A percentile compares a stretch with the other conserved stretches of the same genome.
These are phyloP conservation scores for Phytophthora sp. DNA, from an alignment of 352 stramenopile species.

Conservation along the genomic window DNA sequence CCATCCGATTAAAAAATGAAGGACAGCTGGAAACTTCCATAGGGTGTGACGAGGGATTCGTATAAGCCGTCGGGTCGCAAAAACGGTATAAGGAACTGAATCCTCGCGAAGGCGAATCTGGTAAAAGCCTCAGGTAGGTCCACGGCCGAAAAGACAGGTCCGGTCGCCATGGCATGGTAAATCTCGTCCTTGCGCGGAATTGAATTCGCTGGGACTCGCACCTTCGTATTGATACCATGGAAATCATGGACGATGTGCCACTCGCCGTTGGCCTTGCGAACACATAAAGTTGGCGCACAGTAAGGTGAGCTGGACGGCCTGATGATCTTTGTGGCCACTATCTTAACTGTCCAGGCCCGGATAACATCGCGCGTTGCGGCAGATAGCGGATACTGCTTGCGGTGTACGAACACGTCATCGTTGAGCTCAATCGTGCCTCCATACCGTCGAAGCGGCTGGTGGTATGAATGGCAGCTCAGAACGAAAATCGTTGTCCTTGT, in stretches of 20 bases:
- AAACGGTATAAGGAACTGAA: constrained; percentile 13
- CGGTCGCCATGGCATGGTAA: not conserved
- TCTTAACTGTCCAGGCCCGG: not conserved
- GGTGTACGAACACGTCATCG: not conserved
- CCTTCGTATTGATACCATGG: not conserved
- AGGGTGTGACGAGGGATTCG: constrained; percentile 8
- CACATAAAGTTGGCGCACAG: constrained; percentile 1
- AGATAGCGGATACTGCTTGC: not conserved
- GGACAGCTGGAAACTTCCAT: constrained; percentile 15
- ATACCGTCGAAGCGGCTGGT: not conserved
- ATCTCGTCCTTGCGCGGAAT: not conserved
- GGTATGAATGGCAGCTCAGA: constrained; percentile 4
- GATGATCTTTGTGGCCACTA: constrained; percentile 1
- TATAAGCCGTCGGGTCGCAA: constrained; percentile 7
- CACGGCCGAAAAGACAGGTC: not conserved
- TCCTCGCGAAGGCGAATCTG: not conserved
- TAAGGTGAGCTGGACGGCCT: not conserved
- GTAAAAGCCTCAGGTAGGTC: constrained; percentile 4
- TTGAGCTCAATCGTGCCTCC: constrained; percentile 3
- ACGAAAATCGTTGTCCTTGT: not conserved
- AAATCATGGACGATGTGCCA: constrained; percentile 4
- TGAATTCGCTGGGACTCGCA: not conserved
- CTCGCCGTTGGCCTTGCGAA: not conserved
- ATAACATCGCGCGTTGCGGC: not conserved
- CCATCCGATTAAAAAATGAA: constrained; percentile 1